Base-by-base conservation (phyloP, 2,329 filamentous ascomycete genomes). In the Stenocarpella maydis region DNA sequence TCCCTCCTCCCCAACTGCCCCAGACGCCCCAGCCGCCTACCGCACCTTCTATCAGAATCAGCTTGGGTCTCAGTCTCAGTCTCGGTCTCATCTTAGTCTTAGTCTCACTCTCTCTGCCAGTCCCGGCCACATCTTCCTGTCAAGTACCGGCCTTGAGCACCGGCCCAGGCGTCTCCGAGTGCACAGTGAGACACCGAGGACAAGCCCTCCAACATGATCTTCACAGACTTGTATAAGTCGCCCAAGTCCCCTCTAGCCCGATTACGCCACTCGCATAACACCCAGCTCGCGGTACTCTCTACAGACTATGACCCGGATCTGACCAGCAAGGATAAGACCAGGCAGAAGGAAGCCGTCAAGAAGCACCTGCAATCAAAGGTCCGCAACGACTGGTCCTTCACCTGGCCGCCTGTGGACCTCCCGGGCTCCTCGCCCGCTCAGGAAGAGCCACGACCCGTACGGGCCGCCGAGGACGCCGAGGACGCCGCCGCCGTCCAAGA, bases 281-380 rank as follows among this genome's bases (percentile, higher is more conserved):
- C 75, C 14, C 76, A 75, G 54, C 70, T 78, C n/a, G 74, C 77
- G 26, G 72, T 71, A 52, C 72, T 76, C 74, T 73, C 77, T 74
- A 71, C 77, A 71, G 82, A 89, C 74, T 86, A 88, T 74, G 86
- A 90, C 71, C 83, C 86, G 24, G 89, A 91, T 75, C 82, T 91
- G 7, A 78, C 89, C 61, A 90, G 86, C 76, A 86, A 83, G 74
- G 89, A 91, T 76, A 90, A 90, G 76, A 71, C 78, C 31, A 89
- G 86, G 79, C 87, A 90, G 73, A 91, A 90, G 75, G 87, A 89
- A 49, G 89, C 89, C 15, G 85, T 91, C 43, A 87, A 82, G 74
- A 84, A 81, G 63, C 87, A 86, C 73, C 79, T 91, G 1, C 78
- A 80, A 3, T 82, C 84, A 26, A 87, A 84, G 72, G 80, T 91